phyloP scores from a whole-genome alignment of 225 moss, liverwort and hornwort species.

The Climacium dendroides region DNA sequence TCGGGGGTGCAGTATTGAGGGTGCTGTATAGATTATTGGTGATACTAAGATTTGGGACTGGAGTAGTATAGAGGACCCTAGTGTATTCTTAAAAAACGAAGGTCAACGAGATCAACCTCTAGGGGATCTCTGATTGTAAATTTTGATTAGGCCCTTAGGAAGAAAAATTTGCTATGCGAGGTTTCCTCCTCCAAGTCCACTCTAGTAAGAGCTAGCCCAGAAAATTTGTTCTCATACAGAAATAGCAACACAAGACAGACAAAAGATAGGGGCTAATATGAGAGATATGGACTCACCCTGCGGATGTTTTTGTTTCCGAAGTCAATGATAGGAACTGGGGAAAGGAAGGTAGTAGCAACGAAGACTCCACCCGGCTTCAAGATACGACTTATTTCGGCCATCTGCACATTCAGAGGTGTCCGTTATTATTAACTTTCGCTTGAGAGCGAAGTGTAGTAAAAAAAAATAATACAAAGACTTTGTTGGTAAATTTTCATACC shows the following conservation, averaged over 20 bases:
- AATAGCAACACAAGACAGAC: not conserved
- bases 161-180: not conserved
- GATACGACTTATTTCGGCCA: constrained; percentile 48
- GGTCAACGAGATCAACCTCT: not conserved
- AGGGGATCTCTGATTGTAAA: not conserved
- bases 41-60: not conserved
- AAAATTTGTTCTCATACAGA: not conserved
- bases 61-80: not conserved
- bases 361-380: constrained; percentile 53
- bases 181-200: not conserved
- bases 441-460: not conserved
- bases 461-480: not conserved
- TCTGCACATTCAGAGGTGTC: constrained; percentile 1
- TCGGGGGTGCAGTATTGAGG: not conserved
- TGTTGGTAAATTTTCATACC: not conserved
- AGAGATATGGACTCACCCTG: not conserved
- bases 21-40: not conserved
- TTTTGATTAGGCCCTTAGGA: not conserved
- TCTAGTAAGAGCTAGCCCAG: not conserved
- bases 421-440: not conserved
- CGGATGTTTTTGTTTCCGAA: constrained; percentile 25
- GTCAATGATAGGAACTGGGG: constrained; percentile 5
- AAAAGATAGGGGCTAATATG: not conserved
- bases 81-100: not conserved
- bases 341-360: constrained; percentile 39